phyloP scores from a whole-genome alignment of 345 rosid species.

The Eutrema japonicum region DNA sequence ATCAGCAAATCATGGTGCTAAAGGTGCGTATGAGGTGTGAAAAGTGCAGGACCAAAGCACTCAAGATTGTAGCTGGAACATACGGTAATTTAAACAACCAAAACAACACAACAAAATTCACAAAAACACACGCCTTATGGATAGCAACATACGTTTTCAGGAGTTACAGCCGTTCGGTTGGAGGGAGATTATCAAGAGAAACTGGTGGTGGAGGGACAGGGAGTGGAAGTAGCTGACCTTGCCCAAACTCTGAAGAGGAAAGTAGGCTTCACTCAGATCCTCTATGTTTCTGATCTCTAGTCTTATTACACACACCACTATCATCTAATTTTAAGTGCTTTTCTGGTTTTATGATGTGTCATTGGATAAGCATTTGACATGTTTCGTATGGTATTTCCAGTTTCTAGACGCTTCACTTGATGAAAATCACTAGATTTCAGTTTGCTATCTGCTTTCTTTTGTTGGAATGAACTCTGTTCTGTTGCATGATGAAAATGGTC shows the following conservation, averaged over 20 bases:
- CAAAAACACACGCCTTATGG: background rate
- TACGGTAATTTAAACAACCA: slow-evolving; percentile 16
- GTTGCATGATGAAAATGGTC: slow-evolving; percentile 9
- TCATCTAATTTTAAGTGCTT: background rate
- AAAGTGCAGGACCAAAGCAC: slow-evolving; percentile 27
- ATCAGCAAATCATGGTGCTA: slow-evolving; percentile 16
- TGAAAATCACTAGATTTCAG: slow-evolving; percentile 8
- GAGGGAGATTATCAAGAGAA: slow-evolving; percentile 18
- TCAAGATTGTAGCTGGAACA: slow-evolving; percentile 18
- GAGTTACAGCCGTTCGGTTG: slow-evolving; percentile 20
- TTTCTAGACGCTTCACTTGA: background rate
- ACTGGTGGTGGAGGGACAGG: slow-evolving; percentile 18
- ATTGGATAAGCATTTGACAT: slow-evolving; percentile 10
- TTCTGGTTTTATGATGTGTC: slow-evolving; percentile 13
- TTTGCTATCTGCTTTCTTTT: background rate
- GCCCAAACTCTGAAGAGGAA: slow-evolving; percentile 22
- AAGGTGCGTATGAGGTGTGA: slow-evolving; percentile 33
- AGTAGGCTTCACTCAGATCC: slow-evolving; percentile 33
- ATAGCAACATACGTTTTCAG: slow-evolving; percentile 20
- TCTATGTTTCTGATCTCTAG: slow-evolving; percentile 4
- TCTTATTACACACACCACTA: background rate
- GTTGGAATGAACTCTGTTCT: slow-evolving; percentile 3
- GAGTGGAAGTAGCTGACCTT: background rate
- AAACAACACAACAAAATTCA: background rate
- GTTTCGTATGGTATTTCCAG: slow-evolving; percentile 6